Base-by-base conservation (phyloP, 495 filamentous ascomycete species). In the Neurospora discreta region DNA sequence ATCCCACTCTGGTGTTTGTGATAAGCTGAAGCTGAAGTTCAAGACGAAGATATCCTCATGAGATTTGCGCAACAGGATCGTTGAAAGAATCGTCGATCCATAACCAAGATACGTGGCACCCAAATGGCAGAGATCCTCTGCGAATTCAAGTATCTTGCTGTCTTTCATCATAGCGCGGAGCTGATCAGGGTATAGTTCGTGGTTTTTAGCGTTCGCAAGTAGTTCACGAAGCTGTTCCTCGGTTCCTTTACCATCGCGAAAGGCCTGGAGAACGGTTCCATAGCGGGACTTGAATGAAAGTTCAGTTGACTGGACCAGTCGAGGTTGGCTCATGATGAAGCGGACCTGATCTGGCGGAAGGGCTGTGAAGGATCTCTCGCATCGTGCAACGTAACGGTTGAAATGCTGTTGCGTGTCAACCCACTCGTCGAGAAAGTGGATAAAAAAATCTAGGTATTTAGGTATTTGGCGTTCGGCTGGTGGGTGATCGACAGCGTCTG, bases 311-410 rank as follows among this genome's bases (percentile, higher is more conserved):
- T 58, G 60, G 5, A 76, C n/a, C 1, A 18, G 30, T 18, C 70
- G 43, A 11, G 73, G 69, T 10, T 30, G 9, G 5, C 33, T 13
- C 20, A 39, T 11, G n/a, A 80, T 73, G 5, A 43, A 9, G 40
- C 73, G 30, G 4, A 70, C 18, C 39, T 76, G 71, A 38, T 73
- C 70, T 3, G 44, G 16, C 20, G 77, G 60, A 6, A 78, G 16
- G 60, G 74, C 76, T 4, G 40, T 38, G n/a, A 65, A 38, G 20
- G 74, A 58, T 4, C 15, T 52, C 13, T 16, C 13, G 42, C 74
- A 71, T 23, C 70, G 70, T n/a, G 84, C 83, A 36, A 78, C 73
- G 38, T 81, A 79, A 10, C 73, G 74, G 70, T 74, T 73, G 26
- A 72, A 68, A 40, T 70, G 46, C 42, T n/a, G 72, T 69, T 70